A percentile compares a stretch with the other conserved stretches of the same genome.
Evolutionary conservation across 2,329 filamentous ascomycete species (phyloP).

Genomic region (Madurella fahalii): DNA sequence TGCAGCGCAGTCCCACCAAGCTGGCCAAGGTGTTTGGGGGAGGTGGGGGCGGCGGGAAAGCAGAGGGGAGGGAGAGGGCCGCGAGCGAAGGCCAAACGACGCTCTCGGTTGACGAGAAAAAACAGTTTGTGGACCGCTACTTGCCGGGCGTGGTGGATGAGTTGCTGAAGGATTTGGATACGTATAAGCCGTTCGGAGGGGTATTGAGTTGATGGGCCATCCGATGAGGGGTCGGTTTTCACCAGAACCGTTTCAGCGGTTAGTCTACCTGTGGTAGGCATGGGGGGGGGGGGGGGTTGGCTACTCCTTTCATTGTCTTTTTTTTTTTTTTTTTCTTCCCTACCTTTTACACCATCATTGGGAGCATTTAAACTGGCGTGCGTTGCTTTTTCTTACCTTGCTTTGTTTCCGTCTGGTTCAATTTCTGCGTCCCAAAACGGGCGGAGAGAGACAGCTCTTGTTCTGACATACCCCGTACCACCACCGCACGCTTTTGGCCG

Average conservation of each 20-base stretch:
- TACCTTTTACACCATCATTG: not conserved
- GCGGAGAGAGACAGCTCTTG: not conserved
- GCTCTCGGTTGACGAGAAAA: conserved; percentile 25
- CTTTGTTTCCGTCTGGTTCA: not conserved
- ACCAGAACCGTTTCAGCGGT: conserved; percentile 7
- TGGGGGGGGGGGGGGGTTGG: no score
- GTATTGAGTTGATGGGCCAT: conserved; percentile 41
- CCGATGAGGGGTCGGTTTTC: not conserved
- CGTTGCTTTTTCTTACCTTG: not conserved
- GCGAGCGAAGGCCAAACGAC: conserved; percentile 27
- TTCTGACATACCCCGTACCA: not conserved
- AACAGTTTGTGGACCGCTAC: conserved; percentile 25
- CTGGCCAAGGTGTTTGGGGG: conserved; percentile 54
- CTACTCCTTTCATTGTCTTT: not conserved
- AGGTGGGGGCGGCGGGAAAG: conserved; percentile 31
- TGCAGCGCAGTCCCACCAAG: conserved; percentile 67
- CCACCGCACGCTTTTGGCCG: not conserved
- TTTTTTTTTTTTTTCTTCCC: not conserved
- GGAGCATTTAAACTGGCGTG: not conserved
- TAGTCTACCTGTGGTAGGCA: no score
- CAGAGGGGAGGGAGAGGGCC: conserved; percentile 23
- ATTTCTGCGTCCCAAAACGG: not conserved
- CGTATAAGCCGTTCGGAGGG: conserved; percentile 63
- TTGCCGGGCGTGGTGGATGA: conserved; percentile 27
- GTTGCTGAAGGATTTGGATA: conserved; percentile 53